Evolutionary conservation across 2,329 filamentous ascomycete genomes (phyloP), one percentile per base, ranked within the genome.

Genomic region (Metarhizium sp.): DNA sequence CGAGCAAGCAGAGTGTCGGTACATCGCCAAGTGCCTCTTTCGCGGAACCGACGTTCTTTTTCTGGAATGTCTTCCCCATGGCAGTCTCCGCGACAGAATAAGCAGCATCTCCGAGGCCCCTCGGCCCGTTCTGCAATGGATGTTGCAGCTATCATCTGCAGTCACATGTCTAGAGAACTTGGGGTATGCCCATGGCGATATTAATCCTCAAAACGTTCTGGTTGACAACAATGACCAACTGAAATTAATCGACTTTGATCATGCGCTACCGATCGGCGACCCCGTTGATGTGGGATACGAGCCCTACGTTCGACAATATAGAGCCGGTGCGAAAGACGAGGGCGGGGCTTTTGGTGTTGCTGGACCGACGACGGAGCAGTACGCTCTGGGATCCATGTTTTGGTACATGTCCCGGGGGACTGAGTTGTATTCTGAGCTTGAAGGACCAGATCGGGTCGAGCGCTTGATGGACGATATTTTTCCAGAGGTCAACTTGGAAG

Each of bases 121-220:
- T 42, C 29, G 51, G n/a, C 60, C 57, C 1, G 30, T 61, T 34
- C 42, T 52, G 30, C 53, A 50, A 36, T 60, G 57, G 57, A 60
- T 61, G 55, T 49, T 59, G 6, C 56, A 61, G 43, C 18, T 58
- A 8, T 58, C 57, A 40, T 51, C 45, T 48, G 57, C 57, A 29
- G 55, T 49, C n/a, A 58, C 57, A 2, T 59, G 49, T 13, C 25
- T 61, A 2, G 61, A 60, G 48, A 34, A 57, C 14, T 5, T 61
- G 8, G 59, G 59, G 6, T 58, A 59, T 49, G 51, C 56, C 30
- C 60, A 61, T 46, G 58, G 58, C 1, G 56, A 62, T 32, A 59
- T 61, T 42, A 59, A 61, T 50, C 61, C 59, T 10, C 51, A 58
- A n/a, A 61, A 62, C 16, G 55, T 62, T n/a, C 32, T 62, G 13